phyloP scores from a whole-genome alignment of 2,329 filamentous ascomycete species.

The Colletotrichum nymphaeae region DNA sequence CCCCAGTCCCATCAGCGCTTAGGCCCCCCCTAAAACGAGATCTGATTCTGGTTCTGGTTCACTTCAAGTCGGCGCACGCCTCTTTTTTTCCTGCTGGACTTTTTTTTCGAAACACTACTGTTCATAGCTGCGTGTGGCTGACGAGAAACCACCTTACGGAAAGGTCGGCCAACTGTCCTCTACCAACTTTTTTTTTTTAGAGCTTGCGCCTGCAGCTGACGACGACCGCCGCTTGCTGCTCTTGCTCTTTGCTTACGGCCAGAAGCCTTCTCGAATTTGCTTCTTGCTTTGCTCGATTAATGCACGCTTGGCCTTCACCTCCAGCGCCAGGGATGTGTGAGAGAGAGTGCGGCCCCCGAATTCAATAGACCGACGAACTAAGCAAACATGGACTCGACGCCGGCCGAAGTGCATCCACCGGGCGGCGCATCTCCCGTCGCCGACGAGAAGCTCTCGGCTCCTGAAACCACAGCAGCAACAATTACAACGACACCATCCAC shows the following conservation, averaged over 20 bases:
- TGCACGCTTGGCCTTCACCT: slow-evolving; percentile 23
- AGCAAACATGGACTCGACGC: slow-evolving; percentile 33
- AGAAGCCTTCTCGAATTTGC: background rate
- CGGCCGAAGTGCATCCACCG: slow-evolving; percentile 25
- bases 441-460: slow-evolving; percentile 8
- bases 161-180: slow-evolving; percentile 20
- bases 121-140: slow-evolving; percentile 13
- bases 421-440: slow-evolving; percentile 16
- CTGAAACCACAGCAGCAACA: slow-evolving; percentile 5
- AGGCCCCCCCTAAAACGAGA: slow-evolving; percentile 23
- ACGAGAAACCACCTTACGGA: slow-evolving; percentile 1
- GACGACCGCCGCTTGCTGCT: background rate
- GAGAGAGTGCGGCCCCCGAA: slow-evolving; percentile 11
- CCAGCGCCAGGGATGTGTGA: slow-evolving; percentile 28
- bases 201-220: slow-evolving; percentile 11
- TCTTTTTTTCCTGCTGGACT: slow-evolving; percentile 7
- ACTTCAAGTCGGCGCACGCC: slow-evolving; percentile 11
- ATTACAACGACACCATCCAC: background rate
- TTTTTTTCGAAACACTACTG: slow-evolving; percentile 16
- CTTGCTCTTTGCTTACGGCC: background rate
- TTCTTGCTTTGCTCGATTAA: slow-evolving; percentile 7
- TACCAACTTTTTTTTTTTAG: background rate
- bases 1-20: slow-evolving; percentile 26
- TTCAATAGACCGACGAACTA: slow-evolving; percentile 31
- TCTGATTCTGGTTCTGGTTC: slow-evolving; percentile 11